These are phyloP conservation scores for Citeromyces nyonsensis DNA, from an alignment of 805 yeast genomes.

Conservation along the genomic window DNA sequence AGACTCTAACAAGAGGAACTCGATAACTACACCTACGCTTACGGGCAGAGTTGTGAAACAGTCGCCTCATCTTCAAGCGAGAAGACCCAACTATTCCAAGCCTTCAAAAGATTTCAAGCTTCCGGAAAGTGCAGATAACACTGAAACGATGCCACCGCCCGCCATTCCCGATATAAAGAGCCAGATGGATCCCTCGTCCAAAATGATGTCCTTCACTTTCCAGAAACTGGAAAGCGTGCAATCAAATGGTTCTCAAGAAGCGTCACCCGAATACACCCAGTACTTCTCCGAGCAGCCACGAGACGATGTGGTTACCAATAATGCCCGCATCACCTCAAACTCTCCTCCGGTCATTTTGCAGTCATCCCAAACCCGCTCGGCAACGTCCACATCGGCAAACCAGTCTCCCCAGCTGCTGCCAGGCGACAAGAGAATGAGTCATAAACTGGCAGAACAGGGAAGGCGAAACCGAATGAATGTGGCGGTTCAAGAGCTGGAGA, in stretches of 20 bases:
- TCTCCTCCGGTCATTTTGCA: constrained; percentile 3
- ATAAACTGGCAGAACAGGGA: constrained; percentile 93
- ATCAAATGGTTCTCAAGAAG: too few species aligned
- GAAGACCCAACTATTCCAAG: too few species aligned
- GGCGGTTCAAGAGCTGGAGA: constrained; percentile 66
- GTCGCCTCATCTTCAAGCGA: constrained; percentile 21
- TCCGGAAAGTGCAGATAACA: too few species aligned
- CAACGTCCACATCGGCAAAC: not conserved
- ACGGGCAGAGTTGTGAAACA: constrained; percentile 15
- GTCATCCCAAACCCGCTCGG: constrained; percentile 1
- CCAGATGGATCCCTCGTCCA: too few species aligned
- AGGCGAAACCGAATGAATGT: constrained; percentile 83
- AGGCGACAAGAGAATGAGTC: constrained; percentile 47
- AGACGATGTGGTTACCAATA: too few species aligned
- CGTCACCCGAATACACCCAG: too few species aligned
- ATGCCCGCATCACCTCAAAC: constrained; percentile 3
- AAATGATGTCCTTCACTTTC: too few species aligned
- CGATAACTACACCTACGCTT: constrained; percentile 23
- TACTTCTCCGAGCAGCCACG: too few species aligned
- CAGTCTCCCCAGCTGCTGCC: not conserved
- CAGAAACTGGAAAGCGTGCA: too few species aligned
- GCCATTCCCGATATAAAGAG: too few species aligned
- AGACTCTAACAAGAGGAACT: constrained; percentile 11
- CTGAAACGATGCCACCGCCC: too few species aligned
- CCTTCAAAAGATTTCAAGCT: too few species aligned